Evolutionary conservation across 2,329 filamentous ascomycete species (phyloP).

Genomic region (Colletotrichum euphorbiae): DNA sequence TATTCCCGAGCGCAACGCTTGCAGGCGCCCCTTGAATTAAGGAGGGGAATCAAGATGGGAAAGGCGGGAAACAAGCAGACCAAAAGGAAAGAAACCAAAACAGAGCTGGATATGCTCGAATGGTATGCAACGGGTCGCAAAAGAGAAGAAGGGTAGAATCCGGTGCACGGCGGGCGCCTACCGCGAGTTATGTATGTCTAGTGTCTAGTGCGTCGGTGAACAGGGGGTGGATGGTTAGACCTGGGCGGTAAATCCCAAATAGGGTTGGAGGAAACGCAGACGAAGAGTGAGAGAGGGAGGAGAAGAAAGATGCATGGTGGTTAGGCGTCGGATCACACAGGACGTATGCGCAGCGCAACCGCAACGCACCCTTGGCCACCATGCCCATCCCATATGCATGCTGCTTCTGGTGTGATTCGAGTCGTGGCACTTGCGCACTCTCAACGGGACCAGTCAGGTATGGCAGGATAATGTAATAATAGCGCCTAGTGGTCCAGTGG

Average conservation of each 20-base stretch:
- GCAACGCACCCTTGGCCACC: conserved; percentile 27
- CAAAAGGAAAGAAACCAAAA: conserved; percentile 43
- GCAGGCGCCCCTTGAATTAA: conserved; percentile 1
- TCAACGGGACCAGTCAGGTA: conserved; percentile 23
- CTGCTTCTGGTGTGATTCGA: conserved; percentile 39
- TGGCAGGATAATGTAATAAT: conserved; percentile 34
- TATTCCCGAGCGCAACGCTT: conserved; percentile 12
- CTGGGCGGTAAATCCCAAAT: conserved; percentile 3
- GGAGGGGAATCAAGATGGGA: conserved; percentile 44
- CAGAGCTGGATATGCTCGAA: conserved; percentile 49
- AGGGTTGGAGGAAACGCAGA: neutral
- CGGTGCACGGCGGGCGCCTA: conserved; percentile 56
- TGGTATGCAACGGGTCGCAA: conserved; percentile 53
- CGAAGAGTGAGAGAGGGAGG: neutral
- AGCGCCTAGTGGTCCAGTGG: conserved; percentile 20
- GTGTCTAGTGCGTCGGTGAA: conserved; percentile 38
- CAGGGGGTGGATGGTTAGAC: conserved; percentile 28
- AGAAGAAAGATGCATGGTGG: conserved; percentile 29
- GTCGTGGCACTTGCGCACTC: conserved; percentile 29
- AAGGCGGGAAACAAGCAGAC: conserved; percentile 41
- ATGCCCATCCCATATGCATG: conserved; percentile 35
- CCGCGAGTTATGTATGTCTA: conserved; percentile 60
- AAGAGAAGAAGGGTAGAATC: conserved; percentile 52
- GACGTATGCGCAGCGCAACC: conserved; percentile 28
- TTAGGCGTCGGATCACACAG: conserved; percentile 39